These are phyloP conservation scores for Pittosporum tobira DNA, from an alignment of 129 eudicot genomes.

Conservation along the genomic window DNA sequence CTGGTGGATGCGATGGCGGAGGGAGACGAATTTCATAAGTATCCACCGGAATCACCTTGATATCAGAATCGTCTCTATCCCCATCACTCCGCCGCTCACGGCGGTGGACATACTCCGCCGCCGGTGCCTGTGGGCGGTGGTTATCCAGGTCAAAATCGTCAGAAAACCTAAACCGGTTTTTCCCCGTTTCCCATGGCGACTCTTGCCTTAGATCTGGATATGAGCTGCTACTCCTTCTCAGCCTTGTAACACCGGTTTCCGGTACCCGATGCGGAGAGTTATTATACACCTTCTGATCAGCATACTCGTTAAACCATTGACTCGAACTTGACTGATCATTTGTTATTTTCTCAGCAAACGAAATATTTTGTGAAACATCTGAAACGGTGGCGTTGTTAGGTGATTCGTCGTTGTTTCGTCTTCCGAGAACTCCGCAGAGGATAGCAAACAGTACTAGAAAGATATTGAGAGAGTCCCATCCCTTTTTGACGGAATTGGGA, in stretches of 20 bases:
- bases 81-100: constrained; percentile 14
- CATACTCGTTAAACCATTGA: constrained; percentile 31
- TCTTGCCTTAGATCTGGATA: constrained; percentile 57
- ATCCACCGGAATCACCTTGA: constrained; percentile 59
- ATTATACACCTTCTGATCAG: constrained; percentile 20
- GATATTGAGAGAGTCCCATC: constrained; percentile 68
- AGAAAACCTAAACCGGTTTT: constrained; percentile 27
- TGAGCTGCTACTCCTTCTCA: constrained; percentile 67
- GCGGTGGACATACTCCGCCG: constrained; percentile 5
- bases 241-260: constrained; percentile 20
- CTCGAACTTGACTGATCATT: constrained; percentile 1
- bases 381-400: constrained; percentile 7
- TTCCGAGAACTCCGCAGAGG: constrained; percentile 66
- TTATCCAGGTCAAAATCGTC: constrained; percentile 56
- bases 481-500: constrained; percentile 42
- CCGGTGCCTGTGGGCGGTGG: constrained; percentile 28
- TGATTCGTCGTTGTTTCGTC: constrained; percentile 44
- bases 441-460: constrained; percentile 55
- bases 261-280: neutral
- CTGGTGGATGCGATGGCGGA: constrained; percentile 16
- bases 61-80: constrained; percentile 19
- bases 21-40: constrained; percentile 27
- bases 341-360: neutral
- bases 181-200: constrained; percentile 34
- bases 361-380: constrained; percentile 2